Conservation (phyloP, 2,329 filamentous ascomycete genomes). For the Colletotrichum ledebouriae region DNA sequence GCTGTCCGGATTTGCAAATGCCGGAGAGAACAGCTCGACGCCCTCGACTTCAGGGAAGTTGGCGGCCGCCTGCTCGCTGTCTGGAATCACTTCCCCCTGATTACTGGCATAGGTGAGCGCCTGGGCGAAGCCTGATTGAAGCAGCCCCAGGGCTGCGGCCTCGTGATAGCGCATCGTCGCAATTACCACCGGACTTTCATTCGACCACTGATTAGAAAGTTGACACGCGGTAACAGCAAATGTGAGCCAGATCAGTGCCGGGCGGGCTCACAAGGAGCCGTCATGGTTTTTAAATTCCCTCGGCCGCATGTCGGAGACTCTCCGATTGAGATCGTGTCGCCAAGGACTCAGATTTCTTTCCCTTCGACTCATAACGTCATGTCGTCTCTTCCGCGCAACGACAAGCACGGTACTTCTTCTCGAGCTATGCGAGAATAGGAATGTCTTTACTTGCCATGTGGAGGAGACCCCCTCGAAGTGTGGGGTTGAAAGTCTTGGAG, state of each 20-base stretch:
- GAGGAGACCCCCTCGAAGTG: conserved; percentile 34
- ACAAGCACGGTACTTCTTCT: conserved; percentile 11
- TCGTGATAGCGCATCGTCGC: conserved; percentile 23
- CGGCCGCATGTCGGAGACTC: neutral
- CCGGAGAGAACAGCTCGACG: conserved; percentile 46
- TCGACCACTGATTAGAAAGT: neutral
- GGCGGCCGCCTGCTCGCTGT: conserved; percentile 44
- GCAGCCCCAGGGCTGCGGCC: conserved; percentile 32
- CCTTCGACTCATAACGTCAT: conserved; percentile 21
- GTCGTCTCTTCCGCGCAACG: neutral
- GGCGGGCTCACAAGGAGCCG: neutral
- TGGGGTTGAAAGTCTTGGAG: conserved; percentile 20
- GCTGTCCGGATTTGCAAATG: conserved; percentile 45
- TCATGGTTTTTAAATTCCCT: neutral
- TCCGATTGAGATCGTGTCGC: neutral
- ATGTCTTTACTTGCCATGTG: conserved; percentile 30
- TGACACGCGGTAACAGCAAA: neutral
- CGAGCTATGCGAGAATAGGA: conserved; percentile 35
- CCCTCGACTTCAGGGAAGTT: conserved; percentile 34
- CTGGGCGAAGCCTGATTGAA: conserved; percentile 42
- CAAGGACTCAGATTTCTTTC: conserved; percentile 20
- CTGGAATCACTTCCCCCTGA: conserved; percentile 45
- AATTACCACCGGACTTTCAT: conserved; percentile 11
- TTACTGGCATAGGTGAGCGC: conserved; percentile 48
- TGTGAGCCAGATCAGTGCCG: fast-evolving